phyloP scores from a whole-genome alignment of 140 eudicot genomes.

The Cichorium intybus region DNA sequence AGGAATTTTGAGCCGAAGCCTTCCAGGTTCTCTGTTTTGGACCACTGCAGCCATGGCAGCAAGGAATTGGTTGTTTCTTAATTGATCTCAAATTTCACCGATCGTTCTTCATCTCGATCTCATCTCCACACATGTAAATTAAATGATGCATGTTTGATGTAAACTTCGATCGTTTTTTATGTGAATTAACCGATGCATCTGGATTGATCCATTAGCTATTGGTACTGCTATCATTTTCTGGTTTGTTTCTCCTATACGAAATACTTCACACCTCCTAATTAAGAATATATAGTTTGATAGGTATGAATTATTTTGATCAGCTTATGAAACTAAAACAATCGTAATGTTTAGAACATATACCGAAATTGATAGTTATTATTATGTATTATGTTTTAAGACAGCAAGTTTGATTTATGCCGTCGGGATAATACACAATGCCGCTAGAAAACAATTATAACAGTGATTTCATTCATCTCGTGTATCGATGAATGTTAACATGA shows the following conservation, averaged over 20 bases:
- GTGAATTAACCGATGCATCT: conserved; percentile 9
- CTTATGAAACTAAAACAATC: neutral
- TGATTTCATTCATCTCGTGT: neutral
- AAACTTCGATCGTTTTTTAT: conserved; percentile 7
- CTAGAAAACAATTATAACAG: neutral
- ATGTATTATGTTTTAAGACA: too few relatives aligned
- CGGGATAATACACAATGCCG: neutral
- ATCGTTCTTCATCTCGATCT: conserved; percentile 1
- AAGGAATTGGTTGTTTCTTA: conserved; percentile 42
- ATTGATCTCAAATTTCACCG: neutral
- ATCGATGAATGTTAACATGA: neutral
- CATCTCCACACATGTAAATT: conserved; percentile 14
- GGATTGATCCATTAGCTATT: conserved; percentile 1
- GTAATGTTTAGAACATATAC: too few relatives aligned
- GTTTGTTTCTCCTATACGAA: neutral
- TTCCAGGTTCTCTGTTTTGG: conserved; percentile 37
- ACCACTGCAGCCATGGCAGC: conserved; percentile 15
- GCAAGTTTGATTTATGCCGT: neutral
- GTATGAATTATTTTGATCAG: neutral
- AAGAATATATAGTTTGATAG: neutral
- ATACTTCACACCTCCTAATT: neutral
- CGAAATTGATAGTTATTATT: too few relatives aligned
- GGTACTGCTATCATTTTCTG: neutral
- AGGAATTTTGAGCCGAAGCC: conserved; percentile 51
- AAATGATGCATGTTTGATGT: conserved; percentile 21